These are phyloP conservation scores for Porphyrellus cyaneotinctus DNA, from an alignment of 768 basidiomycete species.

Conservation along the genomic window DNA sequence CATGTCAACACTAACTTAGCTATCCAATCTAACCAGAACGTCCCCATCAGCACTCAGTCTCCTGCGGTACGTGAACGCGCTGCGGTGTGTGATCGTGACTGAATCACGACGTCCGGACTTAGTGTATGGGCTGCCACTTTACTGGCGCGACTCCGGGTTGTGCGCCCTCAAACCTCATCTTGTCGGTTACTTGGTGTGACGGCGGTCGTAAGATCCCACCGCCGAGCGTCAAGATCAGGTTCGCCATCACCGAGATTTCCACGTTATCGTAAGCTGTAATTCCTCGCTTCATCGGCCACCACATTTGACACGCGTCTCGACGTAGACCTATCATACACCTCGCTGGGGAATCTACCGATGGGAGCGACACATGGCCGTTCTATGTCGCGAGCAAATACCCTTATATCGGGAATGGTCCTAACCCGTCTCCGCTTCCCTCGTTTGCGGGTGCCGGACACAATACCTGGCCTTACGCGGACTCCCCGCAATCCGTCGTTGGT, in stretches of 20 bases:
- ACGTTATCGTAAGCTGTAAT: background rate
- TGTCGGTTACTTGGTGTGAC: background rate
- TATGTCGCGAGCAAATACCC: background rate
- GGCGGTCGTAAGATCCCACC: background rate
- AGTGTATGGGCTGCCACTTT: background rate
- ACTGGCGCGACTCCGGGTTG: background rate
- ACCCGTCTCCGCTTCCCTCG: constrained; percentile 1
- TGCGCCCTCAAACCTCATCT: background rate
- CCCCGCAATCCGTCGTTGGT: background rate
- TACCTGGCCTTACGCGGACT: background rate
- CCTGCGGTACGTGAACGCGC: background rate
- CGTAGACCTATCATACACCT: background rate
- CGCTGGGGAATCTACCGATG: background rate
- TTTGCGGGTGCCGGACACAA: background rate
- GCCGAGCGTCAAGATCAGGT: background rate
- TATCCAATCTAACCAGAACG: background rate
- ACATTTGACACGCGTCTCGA: too few species aligned
- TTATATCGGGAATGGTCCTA: background rate
- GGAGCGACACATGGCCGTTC: background rate
- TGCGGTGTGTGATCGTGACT: too few species aligned
- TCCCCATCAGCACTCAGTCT: background rate
- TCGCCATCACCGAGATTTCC: background rate
- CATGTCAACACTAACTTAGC: background rate
- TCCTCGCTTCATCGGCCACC: background rate
- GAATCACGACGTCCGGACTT: background rate